These are phyloP conservation scores for Syzygium aqueum DNA, from an alignment of 345 rosid species.

Conservation along the genomic window DNA sequence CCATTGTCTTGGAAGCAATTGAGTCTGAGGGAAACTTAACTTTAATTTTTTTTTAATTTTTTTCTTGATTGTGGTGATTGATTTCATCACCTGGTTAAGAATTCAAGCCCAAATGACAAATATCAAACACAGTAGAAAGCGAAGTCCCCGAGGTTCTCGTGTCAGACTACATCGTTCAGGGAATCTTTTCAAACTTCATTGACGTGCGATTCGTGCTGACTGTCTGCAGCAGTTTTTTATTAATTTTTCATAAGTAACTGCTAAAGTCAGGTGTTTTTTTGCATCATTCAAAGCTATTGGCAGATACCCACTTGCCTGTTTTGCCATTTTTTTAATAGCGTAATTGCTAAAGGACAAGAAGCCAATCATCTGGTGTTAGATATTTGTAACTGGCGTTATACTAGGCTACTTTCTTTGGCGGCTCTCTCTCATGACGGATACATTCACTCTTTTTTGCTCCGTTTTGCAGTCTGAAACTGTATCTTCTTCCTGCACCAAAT, in stretches of 20 bases:
- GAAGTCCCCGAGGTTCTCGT: background rate
- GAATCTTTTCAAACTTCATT: background rate
- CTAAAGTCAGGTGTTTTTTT: background rate
- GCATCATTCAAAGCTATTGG: background rate
- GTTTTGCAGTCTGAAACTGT: background rate
- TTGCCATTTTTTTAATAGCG: background rate
- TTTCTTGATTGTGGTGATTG: background rate
- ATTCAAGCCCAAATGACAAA: background rate
- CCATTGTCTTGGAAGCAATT: background rate
- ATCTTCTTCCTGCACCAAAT: background rate
- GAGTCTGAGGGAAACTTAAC: background rate
- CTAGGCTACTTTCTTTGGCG: background rate
- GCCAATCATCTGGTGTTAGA: background rate
- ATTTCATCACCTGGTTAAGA: background rate
- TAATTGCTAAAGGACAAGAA: background rate
- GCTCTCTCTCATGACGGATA: background rate
- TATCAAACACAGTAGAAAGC: background rate
- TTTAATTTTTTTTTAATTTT: background rate
- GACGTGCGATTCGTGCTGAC: background rate
- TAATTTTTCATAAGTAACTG: background rate
- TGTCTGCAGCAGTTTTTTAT: background rate
- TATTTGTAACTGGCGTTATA: background rate
- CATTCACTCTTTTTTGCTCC: background rate
- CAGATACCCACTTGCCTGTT: background rate
- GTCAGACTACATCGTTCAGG: background rate